Percentiles rank a stretch among this genome's conserved stretches.
These are phyloP conservation scores for Centella asiatica DNA, from an alignment of 129 eudicot genomes.

Conservation along the genomic window DNA sequence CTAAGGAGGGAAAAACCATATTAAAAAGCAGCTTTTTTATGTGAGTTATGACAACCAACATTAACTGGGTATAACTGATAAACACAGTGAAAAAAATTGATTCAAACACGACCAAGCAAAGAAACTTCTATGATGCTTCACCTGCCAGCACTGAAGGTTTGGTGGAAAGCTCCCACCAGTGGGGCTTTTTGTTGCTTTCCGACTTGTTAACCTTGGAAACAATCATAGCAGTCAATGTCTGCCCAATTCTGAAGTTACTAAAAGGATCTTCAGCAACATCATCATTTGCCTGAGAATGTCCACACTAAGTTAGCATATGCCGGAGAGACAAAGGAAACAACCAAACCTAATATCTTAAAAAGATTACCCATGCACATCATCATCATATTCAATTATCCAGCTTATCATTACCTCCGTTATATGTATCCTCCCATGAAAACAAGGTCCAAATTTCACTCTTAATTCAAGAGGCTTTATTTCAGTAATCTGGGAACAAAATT, in stretches of 20 bases:
- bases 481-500: constrained; percentile 58
- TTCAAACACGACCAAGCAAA: too few relatives aligned
- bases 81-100: too few relatives aligned
- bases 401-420: constrained; percentile 60
- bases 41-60: too few relatives aligned
- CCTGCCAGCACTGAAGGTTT: constrained; percentile 72
- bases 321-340: neutral
- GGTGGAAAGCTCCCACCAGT: constrained; percentile 72
- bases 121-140: constrained; percentile 6
- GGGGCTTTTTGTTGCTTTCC: constrained; percentile 31
- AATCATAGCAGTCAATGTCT: constrained; percentile 66
- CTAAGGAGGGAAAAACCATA: too few relatives aligned
- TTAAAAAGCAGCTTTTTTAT: too few relatives aligned
- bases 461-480: constrained; percentile 85
- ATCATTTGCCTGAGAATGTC: constrained; percentile 47
- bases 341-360: neutral
- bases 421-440: constrained; percentile 76
- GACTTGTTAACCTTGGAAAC: constrained; percentile 38
- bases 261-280: constrained; percentile 54
- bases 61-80: too few relatives aligned
- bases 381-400: neutral
- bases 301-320: neutral
- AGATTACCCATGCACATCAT: neutral
- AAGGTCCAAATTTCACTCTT: constrained; percentile 67
- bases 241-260: constrained; percentile 54